phyloP scores from a whole-genome alignment of 441 rosid species.

The Populus hybrid region DNA sequence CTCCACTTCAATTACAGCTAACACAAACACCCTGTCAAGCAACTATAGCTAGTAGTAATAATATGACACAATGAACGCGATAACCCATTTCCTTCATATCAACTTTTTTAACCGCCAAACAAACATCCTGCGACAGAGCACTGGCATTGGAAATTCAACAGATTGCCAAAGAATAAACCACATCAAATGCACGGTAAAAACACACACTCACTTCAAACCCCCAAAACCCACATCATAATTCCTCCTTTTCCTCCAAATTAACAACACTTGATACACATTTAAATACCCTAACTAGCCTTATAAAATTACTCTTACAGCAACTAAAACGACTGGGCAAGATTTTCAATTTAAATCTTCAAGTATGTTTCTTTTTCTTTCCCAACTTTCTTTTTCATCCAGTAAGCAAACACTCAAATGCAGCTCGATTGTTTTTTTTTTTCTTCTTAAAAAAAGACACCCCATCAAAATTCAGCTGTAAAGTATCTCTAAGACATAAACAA shows the following conservation, averaged over 20 bases:
- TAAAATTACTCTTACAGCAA: background rate
- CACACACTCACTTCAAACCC: background rate
- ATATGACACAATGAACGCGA: background rate
- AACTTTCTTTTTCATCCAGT: background rate
- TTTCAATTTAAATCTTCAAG: background rate
- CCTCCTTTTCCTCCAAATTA: background rate
- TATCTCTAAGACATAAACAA: background rate
- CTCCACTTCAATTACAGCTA: background rate
- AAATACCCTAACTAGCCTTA: background rate
- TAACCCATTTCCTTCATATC: no score
- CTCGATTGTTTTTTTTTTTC: background rate
- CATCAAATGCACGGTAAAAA: background rate
- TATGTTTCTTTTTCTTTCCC: background rate
- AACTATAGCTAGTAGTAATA: background rate
- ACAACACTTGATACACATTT: background rate
- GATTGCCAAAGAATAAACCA: background rate
- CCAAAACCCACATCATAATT: constrained; percentile 3
- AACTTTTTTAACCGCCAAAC: no score
- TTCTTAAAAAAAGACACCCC: background rate
- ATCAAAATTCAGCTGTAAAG: background rate
- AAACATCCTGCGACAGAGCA: no score
- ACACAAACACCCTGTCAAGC: background rate
- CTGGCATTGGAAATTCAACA: background rate
- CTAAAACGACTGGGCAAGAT: no score
- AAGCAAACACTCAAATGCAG: constrained; percentile 2